Percentiles rank a stretch among this genome's conserved stretches.
These are phyloP conservation scores for Vaccinium corymbosum DNA, from an alignment of 148 eudicot genomes.

Conservation along the genomic window DNA sequence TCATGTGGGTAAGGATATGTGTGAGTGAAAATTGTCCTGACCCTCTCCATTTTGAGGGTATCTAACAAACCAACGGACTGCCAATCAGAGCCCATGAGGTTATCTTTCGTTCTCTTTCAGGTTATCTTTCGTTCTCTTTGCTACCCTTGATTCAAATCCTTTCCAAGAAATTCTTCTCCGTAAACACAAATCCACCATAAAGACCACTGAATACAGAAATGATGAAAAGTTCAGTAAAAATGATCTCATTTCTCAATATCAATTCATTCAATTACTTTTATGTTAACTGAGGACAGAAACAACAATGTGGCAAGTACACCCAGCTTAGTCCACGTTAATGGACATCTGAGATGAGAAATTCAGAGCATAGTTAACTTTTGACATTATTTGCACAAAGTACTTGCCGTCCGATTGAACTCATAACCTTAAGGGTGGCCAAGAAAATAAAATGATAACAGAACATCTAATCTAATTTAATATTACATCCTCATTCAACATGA, in stretches of 20 bases:
- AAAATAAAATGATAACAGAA: background rate
- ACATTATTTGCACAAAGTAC: background rate
- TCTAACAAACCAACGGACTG: conserved; percentile 65
- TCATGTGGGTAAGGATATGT: conserved; percentile 94
- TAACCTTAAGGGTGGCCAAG: background rate
- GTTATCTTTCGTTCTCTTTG: conserved; percentile 23
- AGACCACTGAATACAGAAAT: conserved; percentile 10
- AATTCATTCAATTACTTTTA: background rate
- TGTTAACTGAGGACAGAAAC: background rate
- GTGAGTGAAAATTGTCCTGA: conserved; percentile 77
- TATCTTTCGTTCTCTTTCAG: conserved; percentile 25
- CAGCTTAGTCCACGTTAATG: background rate
- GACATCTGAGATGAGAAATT: background rate
- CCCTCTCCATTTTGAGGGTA: conserved; percentile 77
- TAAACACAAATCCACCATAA: conserved; percentile 13
- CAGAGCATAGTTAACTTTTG: background rate
- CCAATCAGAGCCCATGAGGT: conserved; percentile 54
- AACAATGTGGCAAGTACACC: background rate
- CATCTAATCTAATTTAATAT: background rate
- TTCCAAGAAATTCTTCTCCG: conserved; percentile 12
- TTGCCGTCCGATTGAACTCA: background rate
- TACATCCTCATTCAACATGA: conserved; percentile 8
- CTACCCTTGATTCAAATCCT: conserved; percentile 23
- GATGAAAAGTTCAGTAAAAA: background rate
- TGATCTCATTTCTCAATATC: background rate